Conservation (phyloP, 73 alveolate species). For the Tetrahymena malaccensis region DNA sequence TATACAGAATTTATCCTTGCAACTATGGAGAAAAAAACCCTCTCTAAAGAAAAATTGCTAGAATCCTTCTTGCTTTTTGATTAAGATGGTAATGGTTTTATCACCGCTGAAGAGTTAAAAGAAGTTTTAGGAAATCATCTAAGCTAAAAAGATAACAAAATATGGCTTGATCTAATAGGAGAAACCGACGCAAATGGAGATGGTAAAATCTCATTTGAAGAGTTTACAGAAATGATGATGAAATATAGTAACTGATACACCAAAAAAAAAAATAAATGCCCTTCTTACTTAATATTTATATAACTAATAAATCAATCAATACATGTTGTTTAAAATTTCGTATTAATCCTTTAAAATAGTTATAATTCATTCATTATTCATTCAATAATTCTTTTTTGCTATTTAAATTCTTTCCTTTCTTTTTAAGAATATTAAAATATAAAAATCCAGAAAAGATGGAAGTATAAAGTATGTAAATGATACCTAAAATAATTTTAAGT, state of each 20-base stretch:
- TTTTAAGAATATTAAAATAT: no score
- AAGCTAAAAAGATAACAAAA: slow-evolving; percentile 36
- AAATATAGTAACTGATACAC: slow-evolving; percentile 4
- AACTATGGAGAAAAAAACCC: slow-evolving; percentile 46
- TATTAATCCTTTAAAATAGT: no score
- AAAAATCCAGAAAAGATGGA: no score
- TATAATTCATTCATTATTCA: not conserved
- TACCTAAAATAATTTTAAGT: no score
- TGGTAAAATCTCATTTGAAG: slow-evolving; percentile 68
- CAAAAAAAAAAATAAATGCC: no score
- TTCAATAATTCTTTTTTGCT: not conserved
- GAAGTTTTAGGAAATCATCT: slow-evolving; percentile 29
- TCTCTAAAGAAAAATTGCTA: slow-evolving; percentile 35
- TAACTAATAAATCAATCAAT: no score
- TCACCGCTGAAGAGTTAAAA: slow-evolving; percentile 34
- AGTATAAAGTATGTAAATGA: no score
- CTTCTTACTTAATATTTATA: no score
- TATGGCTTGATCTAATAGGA: slow-evolving; percentile 37
- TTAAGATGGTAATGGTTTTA: slow-evolving; percentile 47
- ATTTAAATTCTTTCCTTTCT: no score
- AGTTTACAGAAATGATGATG: slow-evolving; percentile 64
- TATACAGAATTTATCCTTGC: slow-evolving; percentile 57
- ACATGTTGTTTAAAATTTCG: no score
- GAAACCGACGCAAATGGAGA: slow-evolving; percentile 75
- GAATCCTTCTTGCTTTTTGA: slow-evolving; percentile 41